Evolutionary conservation across 2,329 filamentous ascomycete genomes (phyloP), one percentile per base, ranked within the genome.

Genomic region (Ilyonectria destructans): DNA sequence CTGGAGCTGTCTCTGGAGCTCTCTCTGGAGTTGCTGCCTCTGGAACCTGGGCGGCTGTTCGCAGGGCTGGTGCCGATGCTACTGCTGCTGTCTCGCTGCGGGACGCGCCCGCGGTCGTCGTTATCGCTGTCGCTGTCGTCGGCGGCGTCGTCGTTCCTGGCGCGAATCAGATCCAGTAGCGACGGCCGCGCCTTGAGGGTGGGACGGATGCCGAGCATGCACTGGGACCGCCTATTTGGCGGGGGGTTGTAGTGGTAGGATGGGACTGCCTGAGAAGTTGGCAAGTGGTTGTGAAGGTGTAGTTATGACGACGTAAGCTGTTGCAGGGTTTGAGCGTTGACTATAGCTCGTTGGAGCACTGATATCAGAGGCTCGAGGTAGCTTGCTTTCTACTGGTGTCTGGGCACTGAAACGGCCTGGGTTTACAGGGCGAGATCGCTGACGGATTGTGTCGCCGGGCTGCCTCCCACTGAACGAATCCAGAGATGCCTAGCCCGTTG

Each of bases 161-260:
- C 75, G 68, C 81, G 80, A 71, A 85, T 79, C 67, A 88, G 81
- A 69, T 88, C 86, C 78, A 88, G 83, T 73, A 88, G 79, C 69
- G 86, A 88, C 74, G 84, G 85, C 80, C 86, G 83, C 75, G 85
- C 83, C 85, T 82, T 85, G 72, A 88, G 80, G 68, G 81, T 82
- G 60, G 84, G 84, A 65, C 81, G 82, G 66, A 88, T 80, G 80
- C 86, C 86, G 75, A 86, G 80, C 86, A 88, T 88, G 72, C 82
- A 84, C 75, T 63, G 65, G 40, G 31, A 37, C 51, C 54, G 71
- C 62, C 72, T 67, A 3, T 45, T 43, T 61, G 45, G 73, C 58
- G 69, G 67, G 56, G 46, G 58, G 59, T 21, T 57, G 35, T 58
- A 67, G 59, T 52, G 68, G 63, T 62, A 33, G 37, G 59, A 43